Base-by-base conservation (phyloP, 192 early-diverging fungal genomes). In the Coemansia sp. region DNA sequence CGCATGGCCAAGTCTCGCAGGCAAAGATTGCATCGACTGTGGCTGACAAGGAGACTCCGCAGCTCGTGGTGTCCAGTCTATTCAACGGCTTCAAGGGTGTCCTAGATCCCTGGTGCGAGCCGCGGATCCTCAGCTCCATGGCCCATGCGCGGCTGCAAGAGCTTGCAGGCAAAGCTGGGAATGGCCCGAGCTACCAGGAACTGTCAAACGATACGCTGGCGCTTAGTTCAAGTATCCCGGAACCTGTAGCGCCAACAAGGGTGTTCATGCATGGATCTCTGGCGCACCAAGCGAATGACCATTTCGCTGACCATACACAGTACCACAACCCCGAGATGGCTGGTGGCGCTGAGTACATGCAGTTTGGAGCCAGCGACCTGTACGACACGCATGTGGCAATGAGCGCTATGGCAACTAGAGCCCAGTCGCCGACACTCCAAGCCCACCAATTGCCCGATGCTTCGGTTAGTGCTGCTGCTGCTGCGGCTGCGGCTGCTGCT, bases 1-100 rank as follows among this genome's bases (percentile, higher is more conserved):
- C 52, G 8, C 56, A 63, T 9, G 66, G 71, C 9, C 66, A 70
- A 2, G 24, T 45, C 0, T 53, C 26, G 35, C 72, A 75, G 10
- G 33, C 68, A 5, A 64, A 48, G 16, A 16, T 72, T n/a, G 35
- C 2, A 1, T 18, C 34, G 33, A 11, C 35, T 12, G 34, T 58
- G 30, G 7, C 56, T 11, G 56, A 15, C 15, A 14, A 24, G 12
- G 6, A 35, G 43, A 2, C 53, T 23, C 5, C 26, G 24, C 43
- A 58, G n/a, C 65, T 67, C 41, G 24, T 58, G 33, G 56, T 58
- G 18, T 58, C 56, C 56, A 58, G 56, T 16, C 34, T 58, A 5
- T 58, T 58, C 35, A 38, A n/a, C 34, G 35, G 56, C 33, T 36
- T 38, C 26, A 33, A 58, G 35, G 35, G 33, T 36, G 56, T 58